Evolutionary conservation across 1,284 basidiomycete species (phyloP).

Genomic region (Moesziomyces parantarcticus): DNA sequence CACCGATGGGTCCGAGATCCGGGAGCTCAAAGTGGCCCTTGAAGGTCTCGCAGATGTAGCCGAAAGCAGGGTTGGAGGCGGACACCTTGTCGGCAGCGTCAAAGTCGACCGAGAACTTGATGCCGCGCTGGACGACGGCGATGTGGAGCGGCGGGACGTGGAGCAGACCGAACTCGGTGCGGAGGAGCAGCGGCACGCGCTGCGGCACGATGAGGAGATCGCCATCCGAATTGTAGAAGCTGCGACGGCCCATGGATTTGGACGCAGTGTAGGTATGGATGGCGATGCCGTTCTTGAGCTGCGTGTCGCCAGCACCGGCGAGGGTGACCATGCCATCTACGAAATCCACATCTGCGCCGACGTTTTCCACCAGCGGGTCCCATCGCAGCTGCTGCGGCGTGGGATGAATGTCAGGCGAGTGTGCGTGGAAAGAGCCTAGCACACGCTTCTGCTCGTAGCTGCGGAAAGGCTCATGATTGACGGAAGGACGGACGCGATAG

Average conservation of each 20-base stretch:
- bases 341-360: constrained; percentile 72
- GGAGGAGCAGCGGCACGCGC: constrained; percentile 76
- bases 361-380: constrained; percentile 72
- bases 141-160: constrained; percentile 77
- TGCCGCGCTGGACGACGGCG: constrained; percentile 75
- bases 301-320: constrained; percentile 76
- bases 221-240: constrained; percentile 77
- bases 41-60: constrained; percentile 69
- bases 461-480: constrained; percentile 76
- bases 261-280: constrained; percentile 76
- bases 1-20: constrained; percentile 76
- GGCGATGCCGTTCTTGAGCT: constrained; percentile 69
- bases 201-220: constrained; percentile 78
- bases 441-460: constrained; percentile 74
- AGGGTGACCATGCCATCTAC: constrained; percentile 76
- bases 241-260: constrained; percentile 75
- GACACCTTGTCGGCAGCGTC: constrained; percentile 4
- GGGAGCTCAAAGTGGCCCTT: constrained; percentile 76
- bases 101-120: constrained; percentile 74
- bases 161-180: constrained; percentile 77
- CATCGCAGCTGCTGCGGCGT: constrained; percentile 76
- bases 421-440: constrained; percentile 52
- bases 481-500: constrained; percentile 74
- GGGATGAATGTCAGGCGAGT: constrained; percentile 72
- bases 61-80: constrained; percentile 69